Evolutionary conservation across 2,329 filamentous ascomycete species (phyloP), one percentile per base, ranked within the genome.

Genomic region (Ustilaginoidea virens): DNA sequence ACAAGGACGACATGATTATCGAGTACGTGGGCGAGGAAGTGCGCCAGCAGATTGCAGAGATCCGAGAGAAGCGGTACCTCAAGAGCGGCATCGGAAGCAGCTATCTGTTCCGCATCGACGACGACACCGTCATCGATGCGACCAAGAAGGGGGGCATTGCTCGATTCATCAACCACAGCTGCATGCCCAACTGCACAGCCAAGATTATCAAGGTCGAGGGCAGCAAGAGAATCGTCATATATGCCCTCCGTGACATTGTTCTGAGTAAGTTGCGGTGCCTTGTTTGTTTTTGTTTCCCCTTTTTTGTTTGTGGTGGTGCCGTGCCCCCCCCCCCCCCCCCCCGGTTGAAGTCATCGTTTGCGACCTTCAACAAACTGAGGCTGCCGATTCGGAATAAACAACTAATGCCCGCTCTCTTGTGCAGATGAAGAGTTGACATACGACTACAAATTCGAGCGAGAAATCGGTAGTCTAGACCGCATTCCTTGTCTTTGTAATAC

Each of bases 201-300:
- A 98, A 96, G 62, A 98, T 98, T 49, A 98, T 98, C 60, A 92
- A 92, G 54, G 90, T 96, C 31, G 90, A 98, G 48, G 87, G 87
- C 38, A 94, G 82, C 51, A 94, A 94, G 61, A 74, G 90, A 39
- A 98, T 98, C 59, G 90, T 98, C 57, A 98, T 98, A 48, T 98
- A 98, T 61, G 90, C 90, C 22, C 63, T 96, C 49, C 76, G 90
- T 49, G 87, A 96, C 55, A 98, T 98, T 55, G 74, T 73, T 43
- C 75, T 87, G 66, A 90, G 90, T 94, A 70, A 65, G 81, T 73
- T 25, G 22, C 25, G 21, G 23, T 17, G 12, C n/a, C 8, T 20
- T 20, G 7, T 20, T 11, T 20, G 7, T 20, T 11, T 20, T 11
- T 20, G 7, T 20, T 11, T 20, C 19, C 11, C 19, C 11, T 11